phyloP scores from a whole-genome alignment of 305 asterid species.

The Rubia peregrina region DNA sequence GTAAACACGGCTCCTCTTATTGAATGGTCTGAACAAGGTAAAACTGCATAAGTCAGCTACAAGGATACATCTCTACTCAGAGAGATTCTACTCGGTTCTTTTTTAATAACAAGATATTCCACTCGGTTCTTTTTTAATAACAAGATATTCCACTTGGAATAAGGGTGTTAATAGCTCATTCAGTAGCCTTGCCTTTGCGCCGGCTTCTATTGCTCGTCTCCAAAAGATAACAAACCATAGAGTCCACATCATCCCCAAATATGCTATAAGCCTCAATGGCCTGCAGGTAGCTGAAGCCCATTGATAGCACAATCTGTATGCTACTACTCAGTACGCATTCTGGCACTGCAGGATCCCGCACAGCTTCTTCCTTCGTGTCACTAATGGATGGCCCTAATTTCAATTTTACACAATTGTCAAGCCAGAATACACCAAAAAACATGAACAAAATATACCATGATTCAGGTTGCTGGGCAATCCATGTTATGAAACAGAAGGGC shows the following conservation, averaged over 20 bases:
- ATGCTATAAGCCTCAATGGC: constrained; percentile 86
- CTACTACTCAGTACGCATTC: constrained; percentile 46
- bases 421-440: background rate
- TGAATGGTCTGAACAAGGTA: background rate
- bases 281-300: constrained; percentile 90
- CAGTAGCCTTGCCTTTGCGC: constrained; percentile 93
- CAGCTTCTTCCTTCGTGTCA: constrained; percentile 33
- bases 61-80: background rate
- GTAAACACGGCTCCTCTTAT: background rate
- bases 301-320: constrained; percentile 76
- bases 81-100: background rate
- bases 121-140: background rate
- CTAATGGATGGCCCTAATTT: constrained; percentile 55
- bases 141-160: background rate
- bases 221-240: constrained; percentile 76
- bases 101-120: background rate
- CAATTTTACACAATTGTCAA: constrained; percentile 3
- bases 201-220: constrained; percentile 68
- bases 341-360: constrained; percentile 21
- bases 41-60: background rate
- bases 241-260: constrained; percentile 85
- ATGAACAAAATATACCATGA: background rate
- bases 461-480: background rate
- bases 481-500: background rate
- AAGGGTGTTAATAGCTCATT: constrained; percentile 25